Percentiles rank a stretch among this genome's conserved stretches.
Conservation (phyloP, 257 asterid genomes). For the Lantana camara region DNA sequence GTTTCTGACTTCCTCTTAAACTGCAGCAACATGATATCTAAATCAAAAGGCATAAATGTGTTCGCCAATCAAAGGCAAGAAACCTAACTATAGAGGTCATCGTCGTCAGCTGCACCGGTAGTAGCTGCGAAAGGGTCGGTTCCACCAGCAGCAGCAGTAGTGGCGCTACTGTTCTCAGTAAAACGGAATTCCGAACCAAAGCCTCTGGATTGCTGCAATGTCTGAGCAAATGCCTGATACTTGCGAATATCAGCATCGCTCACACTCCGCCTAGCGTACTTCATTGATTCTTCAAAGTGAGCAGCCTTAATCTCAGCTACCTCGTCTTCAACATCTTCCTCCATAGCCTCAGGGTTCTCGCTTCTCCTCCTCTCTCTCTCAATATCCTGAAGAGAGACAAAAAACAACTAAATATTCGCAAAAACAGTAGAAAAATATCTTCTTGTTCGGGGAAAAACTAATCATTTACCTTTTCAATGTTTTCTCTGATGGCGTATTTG, state of each 20-base stretch:
- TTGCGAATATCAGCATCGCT: constrained; percentile 83
- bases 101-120: constrained; percentile 46
- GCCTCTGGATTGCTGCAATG: constrained; percentile 86
- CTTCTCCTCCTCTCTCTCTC: constrained; percentile 75
- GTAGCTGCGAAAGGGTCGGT: constrained; percentile 56
- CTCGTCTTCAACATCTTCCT: constrained; percentile 75
- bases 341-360: constrained; percentile 78
- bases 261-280: constrained; percentile 78
- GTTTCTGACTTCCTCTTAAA: neutral
- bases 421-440: neutral
- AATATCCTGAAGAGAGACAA: constrained; percentile 47
- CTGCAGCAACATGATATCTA: neutral
- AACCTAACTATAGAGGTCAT: constrained; percentile 50
- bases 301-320: constrained; percentile 71
- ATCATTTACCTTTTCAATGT: constrained; percentile 72
- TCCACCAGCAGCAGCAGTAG: constrained; percentile 36
- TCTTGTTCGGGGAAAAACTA: neutral
- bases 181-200: constrained; percentile 76
- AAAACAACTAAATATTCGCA: neutral
- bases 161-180: constrained; percentile 38
- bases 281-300: constrained; percentile 90
- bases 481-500: constrained; percentile 92
- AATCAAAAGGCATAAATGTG: neutral
- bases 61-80: neutral
- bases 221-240: constrained; percentile 80